Evolutionary conservation across 805 yeast genomes (phyloP), one percentile per base, ranked within the genome.

Genomic region (Wickerhamomyces bisporus): DNA sequence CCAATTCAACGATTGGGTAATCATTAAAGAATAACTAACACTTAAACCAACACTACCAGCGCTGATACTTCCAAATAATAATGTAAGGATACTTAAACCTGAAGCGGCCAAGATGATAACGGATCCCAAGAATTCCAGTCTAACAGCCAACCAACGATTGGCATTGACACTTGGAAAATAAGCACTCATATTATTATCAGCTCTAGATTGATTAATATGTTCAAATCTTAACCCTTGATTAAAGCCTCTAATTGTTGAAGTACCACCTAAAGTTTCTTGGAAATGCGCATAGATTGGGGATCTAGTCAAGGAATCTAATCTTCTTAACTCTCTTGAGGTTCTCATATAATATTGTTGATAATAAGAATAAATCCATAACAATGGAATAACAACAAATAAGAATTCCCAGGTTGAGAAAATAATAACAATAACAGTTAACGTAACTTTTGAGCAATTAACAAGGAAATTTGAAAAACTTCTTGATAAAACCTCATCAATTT

Each of bases 101-200:
- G 98, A 86, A 6, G 98, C 81, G 31, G 86, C 81, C 42, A 88
- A 72, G 52, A 93, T 91, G 45, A 93, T 85, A 32, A 89, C 52
- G 2, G 97, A 84, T 24, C 98, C 98, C 48, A 93, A 68, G 47
- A 86, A 80, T 62, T 94, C 98, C 43, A 93, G 71, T 55, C 99
- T 75, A 10, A 87, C 95, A 9, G 98, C 96, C 44, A 93, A 74
- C 99, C 99, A 93, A 66, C 99, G 79, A 61, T 94, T 93, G 11
- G 96, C 89, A 58, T 86, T 83, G 40, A 88, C 79, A 10, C 95
- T 75, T 21, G 97, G 96, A 69, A 87, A 94, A 55, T 77, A 87
- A 0, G 98, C 98, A 51, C 84, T 74, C 83, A 91, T 78, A 59
- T 93, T 91, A 52, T 75, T 75, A 57, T 93, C 98, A 52, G 89